These are phyloP conservation scores for Candida boleticola DNA, from an alignment of 805 yeast genomes.

Conservation along the genomic window DNA sequence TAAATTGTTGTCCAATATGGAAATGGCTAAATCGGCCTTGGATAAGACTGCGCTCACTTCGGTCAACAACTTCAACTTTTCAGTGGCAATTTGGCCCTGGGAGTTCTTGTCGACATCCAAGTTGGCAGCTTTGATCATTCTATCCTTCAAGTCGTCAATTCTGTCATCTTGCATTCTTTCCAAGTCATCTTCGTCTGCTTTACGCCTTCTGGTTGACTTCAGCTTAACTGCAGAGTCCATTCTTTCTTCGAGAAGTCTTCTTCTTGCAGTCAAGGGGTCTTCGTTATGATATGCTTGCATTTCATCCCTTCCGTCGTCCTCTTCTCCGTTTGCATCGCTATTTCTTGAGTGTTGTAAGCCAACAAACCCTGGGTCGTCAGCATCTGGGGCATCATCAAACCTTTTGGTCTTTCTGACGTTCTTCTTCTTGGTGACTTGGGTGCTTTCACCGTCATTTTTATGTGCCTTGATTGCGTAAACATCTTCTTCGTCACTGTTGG, in stretches of 20 bases:
- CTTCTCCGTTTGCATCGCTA: slow-evolving; percentile 2
- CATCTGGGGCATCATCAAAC: slow-evolving; percentile 7
- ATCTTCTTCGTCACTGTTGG: slow-evolving; percentile 16
- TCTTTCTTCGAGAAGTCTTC: slow-evolving; percentile 77
- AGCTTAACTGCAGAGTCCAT: slow-evolving; percentile 75
- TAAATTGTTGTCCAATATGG: slow-evolving; percentile 89
- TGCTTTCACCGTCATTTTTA: slow-evolving; percentile 13
- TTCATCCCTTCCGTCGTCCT: slow-evolving; percentile 7
- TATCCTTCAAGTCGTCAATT: slow-evolving; percentile 75
- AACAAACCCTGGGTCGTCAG: slow-evolving; percentile 12
- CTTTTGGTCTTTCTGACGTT: slow-evolving; percentile 22
- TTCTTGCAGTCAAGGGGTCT: slow-evolving; percentile 45
- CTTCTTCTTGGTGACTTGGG: slow-evolving; percentile 24
- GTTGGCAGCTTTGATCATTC: slow-evolving; percentile 87
- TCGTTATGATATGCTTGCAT: slow-evolving; percentile 22
- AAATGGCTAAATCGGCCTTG: slow-evolving; percentile 83
- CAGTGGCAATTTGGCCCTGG: slow-evolving; percentile 67
- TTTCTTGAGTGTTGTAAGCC: slow-evolving; percentile 5
- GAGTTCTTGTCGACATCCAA: slow-evolving; percentile 61
- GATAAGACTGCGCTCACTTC: slow-evolving; percentile 74
- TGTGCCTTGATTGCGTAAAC: slow-evolving; percentile 22
- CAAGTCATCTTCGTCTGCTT: slow-evolving; percentile 86
- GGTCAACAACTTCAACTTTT: slow-evolving; percentile 75
- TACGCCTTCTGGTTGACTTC: slow-evolving; percentile 57
- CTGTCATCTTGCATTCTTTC: slow-evolving; percentile 94